phyloP scores from a whole-genome alignment of 2,329 filamentous ascomycete genomes.

The Cadophora luteo-olivacea region DNA sequence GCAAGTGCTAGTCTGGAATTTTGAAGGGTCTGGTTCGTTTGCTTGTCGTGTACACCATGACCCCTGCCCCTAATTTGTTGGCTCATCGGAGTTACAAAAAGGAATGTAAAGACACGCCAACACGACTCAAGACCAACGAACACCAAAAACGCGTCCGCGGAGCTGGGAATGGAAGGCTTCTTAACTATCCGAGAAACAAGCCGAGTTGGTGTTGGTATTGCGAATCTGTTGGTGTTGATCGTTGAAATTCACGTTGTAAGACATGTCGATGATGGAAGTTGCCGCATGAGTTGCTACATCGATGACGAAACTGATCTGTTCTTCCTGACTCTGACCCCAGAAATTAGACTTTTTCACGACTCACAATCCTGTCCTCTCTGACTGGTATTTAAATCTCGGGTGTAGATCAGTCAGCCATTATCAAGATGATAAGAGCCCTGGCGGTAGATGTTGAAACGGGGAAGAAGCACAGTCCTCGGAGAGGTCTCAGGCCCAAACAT shows the following conservation, averaged over 20 bases:
- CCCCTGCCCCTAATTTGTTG: neutral
- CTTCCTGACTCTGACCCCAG: neutral
- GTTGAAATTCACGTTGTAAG: neutral
- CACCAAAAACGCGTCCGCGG: neutral
- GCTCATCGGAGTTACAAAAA: neutral
- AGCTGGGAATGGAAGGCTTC: constrained; percentile 1
- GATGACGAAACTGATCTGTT: neutral
- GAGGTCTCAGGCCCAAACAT: constrained; percentile 14
- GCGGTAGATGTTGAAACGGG: constrained; percentile 9
- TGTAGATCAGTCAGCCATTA: constrained; percentile 7
- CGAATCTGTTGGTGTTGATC: neutral
- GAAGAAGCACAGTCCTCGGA: constrained; percentile 13
- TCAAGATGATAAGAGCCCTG: neutral
- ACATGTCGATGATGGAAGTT: neutral
- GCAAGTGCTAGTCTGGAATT: too few relatives aligned
- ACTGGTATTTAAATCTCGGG: neutral
- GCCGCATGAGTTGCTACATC: neutral
- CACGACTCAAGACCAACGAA: neutral
- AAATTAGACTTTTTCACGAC: neutral
- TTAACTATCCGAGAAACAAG: constrained; percentile 9
- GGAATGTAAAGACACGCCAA: neutral
- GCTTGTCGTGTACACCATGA: neutral
- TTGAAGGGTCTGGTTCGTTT: neutral
- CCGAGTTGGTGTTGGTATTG: neutral
- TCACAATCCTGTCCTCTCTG: constrained; percentile 1